Evolutionary conservation across 306 rosid species (phyloP), one percentile per base, ranked within the genome.

Genomic region (Lathyrus tuberosus): DNA sequence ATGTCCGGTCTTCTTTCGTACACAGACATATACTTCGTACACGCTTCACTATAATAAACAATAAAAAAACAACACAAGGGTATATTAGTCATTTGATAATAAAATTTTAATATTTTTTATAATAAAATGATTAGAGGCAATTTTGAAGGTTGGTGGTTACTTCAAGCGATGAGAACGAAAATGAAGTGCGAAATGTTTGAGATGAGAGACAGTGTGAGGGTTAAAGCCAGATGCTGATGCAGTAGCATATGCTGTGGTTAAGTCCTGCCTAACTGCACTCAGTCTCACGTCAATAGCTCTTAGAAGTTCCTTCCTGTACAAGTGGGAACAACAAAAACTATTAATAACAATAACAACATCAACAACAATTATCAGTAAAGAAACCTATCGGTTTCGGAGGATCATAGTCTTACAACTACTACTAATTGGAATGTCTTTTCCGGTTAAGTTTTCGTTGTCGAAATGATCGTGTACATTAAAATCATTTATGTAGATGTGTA

Each of bases 221-320:
- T 82, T 86, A 72, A 89, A 95, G 78, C 97, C 97, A 59, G 95
- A 88, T 47, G 99, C 95, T 33, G 89, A 81, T 79, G 99, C 96
- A 61, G 85, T 88, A 64, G 83, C 81, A 67, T 84, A 87, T 78
- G 99, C 95, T 49, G 88, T 46, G 67, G 85, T 78, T 69, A 95
- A 83, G 86, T 91, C 95, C 77, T 89, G 95, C 89, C 76, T 83
- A 52, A 89, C 93, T 63, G 99, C 88, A 79, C 74, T 56, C 71
- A 95, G 81, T 72, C 97, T 81, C 33, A 91, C 97, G 79, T 95
- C 97, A 56, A 95, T 95, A 44, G 99, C 99, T 76, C 90, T 89
- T 71, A 89, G 74, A 18, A 95, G 96, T 86, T 91, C 99, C 75
- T 89, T 95, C 82, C 99, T 95, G 88, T 44, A 51, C 52, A 78